A percentile compares a stretch with the other conserved stretches of the same genome.
phyloP scores from a whole-genome alignment of 2,329 filamentous ascomycete species.

The Ascochyta koolunga region DNA sequence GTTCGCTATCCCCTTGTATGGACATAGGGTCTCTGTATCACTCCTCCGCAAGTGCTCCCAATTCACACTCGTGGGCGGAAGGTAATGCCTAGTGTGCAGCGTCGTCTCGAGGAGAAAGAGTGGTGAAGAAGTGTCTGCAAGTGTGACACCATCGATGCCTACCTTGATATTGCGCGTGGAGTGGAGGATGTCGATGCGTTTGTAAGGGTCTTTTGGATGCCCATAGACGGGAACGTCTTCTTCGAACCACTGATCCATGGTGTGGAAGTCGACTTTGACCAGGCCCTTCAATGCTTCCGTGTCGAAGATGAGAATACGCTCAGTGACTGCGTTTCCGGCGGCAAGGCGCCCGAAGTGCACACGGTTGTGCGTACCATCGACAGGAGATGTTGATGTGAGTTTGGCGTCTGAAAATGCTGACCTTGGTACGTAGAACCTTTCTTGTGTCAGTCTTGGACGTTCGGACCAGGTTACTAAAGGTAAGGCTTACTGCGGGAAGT shows the following conservation, averaged over 20 bases:
- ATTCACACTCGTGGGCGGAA: conserved; percentile 60
- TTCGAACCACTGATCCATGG: conserved; percentile 58
- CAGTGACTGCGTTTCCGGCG: conserved; percentile 23
- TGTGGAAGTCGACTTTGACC: conserved; percentile 40
- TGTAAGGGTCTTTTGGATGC: conserved; percentile 72
- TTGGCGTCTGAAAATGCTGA: conserved; percentile 28
- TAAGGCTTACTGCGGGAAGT: conserved; percentile 43
- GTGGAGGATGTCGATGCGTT: conserved; percentile 66
- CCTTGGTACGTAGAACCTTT: conserved; percentile 40
- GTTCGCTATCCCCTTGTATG: conserved; percentile 70
- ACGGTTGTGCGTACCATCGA: conserved; percentile 27
- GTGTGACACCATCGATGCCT: conserved; percentile 52
- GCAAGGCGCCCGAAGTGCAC: conserved; percentile 32
- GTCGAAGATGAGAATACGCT: conserved; percentile 38
- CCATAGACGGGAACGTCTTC: conserved; percentile 65
- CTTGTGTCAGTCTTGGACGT: not conserved
- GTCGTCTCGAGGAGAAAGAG: conserved; percentile 67
- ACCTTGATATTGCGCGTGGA: conserved; percentile 62
- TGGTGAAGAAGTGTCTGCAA: conserved; percentile 53
- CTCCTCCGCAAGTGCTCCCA: conserved; percentile 56
- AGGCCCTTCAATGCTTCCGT: conserved; percentile 29
- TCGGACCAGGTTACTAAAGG: too few relatives aligned
- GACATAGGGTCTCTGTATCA: conserved; percentile 62
- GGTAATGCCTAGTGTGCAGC: conserved; percentile 65
- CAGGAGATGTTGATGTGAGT: conserved; percentile 15